These are phyloP conservation scores for Cutaneotrichosporon arboriforme DNA, from an alignment of 1,284 basidiomycete species.

Conservation along the genomic window DNA sequence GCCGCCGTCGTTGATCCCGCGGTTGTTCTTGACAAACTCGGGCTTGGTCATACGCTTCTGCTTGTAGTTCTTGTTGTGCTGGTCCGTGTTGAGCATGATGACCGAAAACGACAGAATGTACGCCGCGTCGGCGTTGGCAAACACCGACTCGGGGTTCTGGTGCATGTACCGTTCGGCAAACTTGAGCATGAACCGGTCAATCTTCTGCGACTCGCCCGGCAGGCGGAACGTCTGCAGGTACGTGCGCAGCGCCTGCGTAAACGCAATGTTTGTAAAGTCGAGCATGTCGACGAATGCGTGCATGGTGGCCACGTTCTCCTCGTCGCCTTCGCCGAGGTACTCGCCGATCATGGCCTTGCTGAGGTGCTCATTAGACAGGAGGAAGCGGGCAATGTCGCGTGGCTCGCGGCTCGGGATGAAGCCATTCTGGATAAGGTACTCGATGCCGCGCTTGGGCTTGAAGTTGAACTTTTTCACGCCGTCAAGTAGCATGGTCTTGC, in stretches of 20 bases:
- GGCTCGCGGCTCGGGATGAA: conserved; percentile 76
- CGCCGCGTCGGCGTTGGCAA: conserved; percentile 75
- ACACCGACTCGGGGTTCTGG: conserved; percentile 70
- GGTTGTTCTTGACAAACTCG: conserved; percentile 88
- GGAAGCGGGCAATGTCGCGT: conserved; percentile 76
- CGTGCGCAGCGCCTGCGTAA: conserved; percentile 78
- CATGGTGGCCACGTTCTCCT: conserved; percentile 83
- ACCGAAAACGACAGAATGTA: conserved; percentile 91
- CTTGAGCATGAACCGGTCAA: conserved; percentile 97
- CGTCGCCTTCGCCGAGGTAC: conserved; percentile 91
- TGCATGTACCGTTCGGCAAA: conserved; percentile 93
- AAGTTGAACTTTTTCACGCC: conserved; percentile 98
- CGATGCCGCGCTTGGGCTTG: conserved; percentile 92
- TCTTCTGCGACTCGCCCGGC: conserved; percentile 93
- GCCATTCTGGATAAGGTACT: conserved; percentile 81
- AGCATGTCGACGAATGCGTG: conserved; percentile 90
- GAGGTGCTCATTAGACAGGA: conserved; percentile 84
- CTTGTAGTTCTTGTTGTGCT: conserved; percentile 89
- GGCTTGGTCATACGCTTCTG: conserved; percentile 76
- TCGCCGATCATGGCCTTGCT: conserved; percentile 96
- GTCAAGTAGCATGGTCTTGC: conserved; percentile 91
- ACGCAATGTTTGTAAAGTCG: conserved; percentile 72
- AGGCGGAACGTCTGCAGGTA: conserved; percentile 92
- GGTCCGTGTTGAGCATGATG: conserved; percentile 93
- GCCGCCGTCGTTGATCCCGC: conserved; percentile 83